Conservation (phyloP, 441 rosid species). For the Brassica balearica region DNA sequence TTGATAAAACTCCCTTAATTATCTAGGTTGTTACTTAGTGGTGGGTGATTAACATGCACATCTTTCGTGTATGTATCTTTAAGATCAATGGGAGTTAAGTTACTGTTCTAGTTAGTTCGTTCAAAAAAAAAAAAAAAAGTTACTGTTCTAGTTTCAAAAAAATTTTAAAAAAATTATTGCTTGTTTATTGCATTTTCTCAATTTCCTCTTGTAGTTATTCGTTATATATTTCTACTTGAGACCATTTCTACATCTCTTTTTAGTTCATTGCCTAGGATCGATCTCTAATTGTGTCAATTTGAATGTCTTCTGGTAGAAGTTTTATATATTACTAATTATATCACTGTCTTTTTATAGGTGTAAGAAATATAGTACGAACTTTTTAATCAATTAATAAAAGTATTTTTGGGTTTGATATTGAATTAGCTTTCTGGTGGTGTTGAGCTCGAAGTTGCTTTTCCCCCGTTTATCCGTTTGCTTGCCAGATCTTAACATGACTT, state of each 20-base stretch:
- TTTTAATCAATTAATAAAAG: background rate
- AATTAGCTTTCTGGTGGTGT: constrained; percentile 71
- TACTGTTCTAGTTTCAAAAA: constrained; percentile 18
- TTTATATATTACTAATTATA: background rate
- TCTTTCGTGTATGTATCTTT: constrained; percentile 1
- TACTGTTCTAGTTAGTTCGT: constrained; percentile 27
- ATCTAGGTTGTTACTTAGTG: constrained; percentile 23
- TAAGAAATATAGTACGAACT: constrained; percentile 1
- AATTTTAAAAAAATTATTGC: background rate
- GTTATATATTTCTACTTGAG: background rate
- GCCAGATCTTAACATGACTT: constrained; percentile 63
- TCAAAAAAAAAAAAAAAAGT: background rate
- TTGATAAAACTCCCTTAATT: constrained; percentile 18
- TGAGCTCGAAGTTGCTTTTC: constrained; percentile 79
- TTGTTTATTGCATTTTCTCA: constrained; percentile 10
- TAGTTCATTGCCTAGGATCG: constrained; percentile 24
- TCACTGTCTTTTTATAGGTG: background rate
- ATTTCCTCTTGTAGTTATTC: constrained; percentile 21
- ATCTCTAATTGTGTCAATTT: constrained; percentile 2
- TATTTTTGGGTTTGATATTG: constrained; percentile 42
- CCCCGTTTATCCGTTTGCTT: constrained; percentile 65
- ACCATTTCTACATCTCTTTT: background rate
- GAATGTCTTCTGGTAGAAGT: constrained; percentile 6
- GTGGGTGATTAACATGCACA: constrained; percentile 32
- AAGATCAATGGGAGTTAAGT: constrained; percentile 11